Base-by-base conservation (phyloP, 2,329 filamentous ascomycete genomes). In the Ophiobolus disseminans region DNA sequence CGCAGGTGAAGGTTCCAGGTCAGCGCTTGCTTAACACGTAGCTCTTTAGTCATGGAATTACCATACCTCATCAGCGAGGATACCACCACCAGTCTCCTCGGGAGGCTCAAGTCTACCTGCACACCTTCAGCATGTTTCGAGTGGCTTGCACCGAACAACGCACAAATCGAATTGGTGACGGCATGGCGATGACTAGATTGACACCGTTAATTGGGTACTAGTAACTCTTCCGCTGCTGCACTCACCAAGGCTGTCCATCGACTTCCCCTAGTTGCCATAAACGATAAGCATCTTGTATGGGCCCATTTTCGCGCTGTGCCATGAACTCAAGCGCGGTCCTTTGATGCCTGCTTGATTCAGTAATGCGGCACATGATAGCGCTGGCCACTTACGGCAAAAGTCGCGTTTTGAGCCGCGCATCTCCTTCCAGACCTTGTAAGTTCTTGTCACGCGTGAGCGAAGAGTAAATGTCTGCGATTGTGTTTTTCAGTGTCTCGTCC, bases 1-100 rank as follows among this genome's bases (percentile, higher is more conserved):
- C 22, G 19, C 16, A 7, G 14, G 11, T 9, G 10, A 7, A 35
- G 11, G 3, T 20, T 35, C 9, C 10, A 34, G 9, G 13, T 17
- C 9, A 17, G 13, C 17, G 11, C 11, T 20, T 14, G 5, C 16
- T 19, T 17, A 17, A 35, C 7, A 11, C 9, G 7, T 6, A 17
- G 16, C 9, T 19, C 11, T 8, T 4, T 35, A 17, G 5, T 20
- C 5, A 8, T 11, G 14, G 2, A 20, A 17, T n/a, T 8, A 17
- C 10, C n/a, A 8, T 38, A 38, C 35, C 35, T 85, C 82, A 57
- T 86, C 82, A 0, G 82, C 82, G 2, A 85, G 57, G n/a, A 86
- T 79, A 0, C 80, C 80, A 28, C 70, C 77, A 11, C 69, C 68
- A 2, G 53, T 68, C 37, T 74, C 42, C 4, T 45, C 69, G 8